A percentile compares a stretch with the other conserved stretches of the same genome.
These are phyloP conservation scores for Flueggea neowawraea DNA, from an alignment of 441 rosid species.

Conservation along the genomic window DNA sequence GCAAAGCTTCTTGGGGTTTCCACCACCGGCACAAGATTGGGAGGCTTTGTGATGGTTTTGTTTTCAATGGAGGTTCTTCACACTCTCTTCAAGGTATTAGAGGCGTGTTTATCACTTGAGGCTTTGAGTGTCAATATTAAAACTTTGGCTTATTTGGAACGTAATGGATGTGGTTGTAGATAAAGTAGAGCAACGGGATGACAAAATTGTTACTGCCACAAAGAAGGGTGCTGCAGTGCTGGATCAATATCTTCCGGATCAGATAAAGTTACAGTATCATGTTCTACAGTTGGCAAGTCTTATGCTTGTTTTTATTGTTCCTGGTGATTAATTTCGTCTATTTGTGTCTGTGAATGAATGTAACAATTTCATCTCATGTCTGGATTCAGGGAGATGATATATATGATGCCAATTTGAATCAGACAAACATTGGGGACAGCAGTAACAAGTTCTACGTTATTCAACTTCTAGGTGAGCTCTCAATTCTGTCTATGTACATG, in stretches of 20 bases:
- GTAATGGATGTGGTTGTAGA: slow-evolving; percentile 14
- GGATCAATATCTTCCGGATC: slow-evolving; percentile 72
- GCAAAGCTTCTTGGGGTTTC: slow-evolving; percentile 48
- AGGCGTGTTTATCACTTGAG: neutral
- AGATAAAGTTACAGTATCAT: slow-evolving; percentile 61
- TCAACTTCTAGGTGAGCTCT: slow-evolving; percentile 61
- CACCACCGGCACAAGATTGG: slow-evolving; percentile 52
- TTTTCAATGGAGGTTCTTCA: slow-evolving; percentile 12
- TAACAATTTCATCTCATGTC: neutral
- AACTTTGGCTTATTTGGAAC: neutral
- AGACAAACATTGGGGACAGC: slow-evolving; percentile 65
- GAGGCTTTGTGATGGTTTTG: slow-evolving; percentile 39
- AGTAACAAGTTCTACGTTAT: slow-evolving; percentile 76
- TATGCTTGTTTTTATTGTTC: neutral
- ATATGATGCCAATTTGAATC: slow-evolving; percentile 78
- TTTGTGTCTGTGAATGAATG: neutral
- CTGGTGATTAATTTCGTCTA: neutral
- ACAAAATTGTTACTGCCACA: slow-evolving; percentile 61
- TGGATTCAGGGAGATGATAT: slow-evolving; percentile 58
- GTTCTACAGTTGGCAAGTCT: slow-evolving; percentile 55
- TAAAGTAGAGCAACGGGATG: slow-evolving; percentile 34
- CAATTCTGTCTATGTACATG: neutral
- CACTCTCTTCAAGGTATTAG: slow-evolving; percentile 26
- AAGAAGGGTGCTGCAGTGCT: slow-evolving; percentile 72
- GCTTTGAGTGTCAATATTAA: neutral